A percentile compares a stretch with the other conserved stretches of the same genome.
Evolutionary conservation across 495 filamentous ascomycete genomes (phyloP).

Genomic region (Letharia lupina): DNA sequence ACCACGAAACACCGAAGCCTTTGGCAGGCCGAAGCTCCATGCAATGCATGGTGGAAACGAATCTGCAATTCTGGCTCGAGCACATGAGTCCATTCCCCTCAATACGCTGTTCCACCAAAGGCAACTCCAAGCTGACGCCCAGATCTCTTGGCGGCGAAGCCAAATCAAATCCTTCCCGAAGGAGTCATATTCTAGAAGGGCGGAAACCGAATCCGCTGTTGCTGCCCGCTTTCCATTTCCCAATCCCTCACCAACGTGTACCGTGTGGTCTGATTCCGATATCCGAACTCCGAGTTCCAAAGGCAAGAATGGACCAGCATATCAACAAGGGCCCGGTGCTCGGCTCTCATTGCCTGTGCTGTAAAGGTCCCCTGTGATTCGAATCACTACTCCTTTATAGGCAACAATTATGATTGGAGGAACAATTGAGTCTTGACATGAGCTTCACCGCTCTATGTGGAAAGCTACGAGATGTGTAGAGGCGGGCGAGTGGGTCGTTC

Average conservation of each 20-base stretch:
- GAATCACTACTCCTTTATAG: neutral
- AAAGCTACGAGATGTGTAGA: neutral
- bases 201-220: neutral
- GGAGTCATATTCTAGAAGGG: neutral
- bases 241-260: neutral
- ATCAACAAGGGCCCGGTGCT: neutral
- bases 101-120: neutral
- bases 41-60: neutral
- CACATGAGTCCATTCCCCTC: neutral
- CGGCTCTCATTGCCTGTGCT: neutral
- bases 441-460: neutral
- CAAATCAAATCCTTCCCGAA: neutral
- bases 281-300: neutral
- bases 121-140: neutral
- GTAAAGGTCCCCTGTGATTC: neutral
- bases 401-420: neutral
- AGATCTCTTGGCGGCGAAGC: neutral
- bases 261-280: neutral
- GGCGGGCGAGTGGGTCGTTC: neutral
- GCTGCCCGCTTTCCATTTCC: neutral
- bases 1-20: neutral
- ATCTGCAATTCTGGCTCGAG: neutral
- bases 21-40: constrained; percentile 4
- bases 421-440: neutral
- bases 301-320: neutral